Conservation (phyloP, 169 alveolate species). For the Plasmodium vivax region DNA sequence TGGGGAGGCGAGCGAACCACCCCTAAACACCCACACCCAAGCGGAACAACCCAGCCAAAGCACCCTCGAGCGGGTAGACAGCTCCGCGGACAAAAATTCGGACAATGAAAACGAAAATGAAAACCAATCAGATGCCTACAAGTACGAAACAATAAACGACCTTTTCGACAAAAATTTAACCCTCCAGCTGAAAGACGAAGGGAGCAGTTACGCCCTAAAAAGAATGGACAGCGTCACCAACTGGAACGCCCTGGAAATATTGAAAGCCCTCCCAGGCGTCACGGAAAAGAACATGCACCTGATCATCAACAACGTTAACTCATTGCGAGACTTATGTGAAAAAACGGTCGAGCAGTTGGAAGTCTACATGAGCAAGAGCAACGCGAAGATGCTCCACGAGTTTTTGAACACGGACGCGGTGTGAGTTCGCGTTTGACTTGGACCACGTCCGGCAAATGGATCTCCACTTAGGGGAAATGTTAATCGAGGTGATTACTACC, state of each 20-base stretch:
- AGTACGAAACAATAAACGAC: slow-evolving; percentile 62
- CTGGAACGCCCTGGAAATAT: slow-evolving; percentile 64
- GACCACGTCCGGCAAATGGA: background rate
- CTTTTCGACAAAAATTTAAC: slow-evolving; percentile 54
- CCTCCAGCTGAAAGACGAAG: background rate
- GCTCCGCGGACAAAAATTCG: background rate
- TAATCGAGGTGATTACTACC: background rate
- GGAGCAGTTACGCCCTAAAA: background rate
- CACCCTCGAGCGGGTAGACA: background rate
- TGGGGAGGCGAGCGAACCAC: background rate
- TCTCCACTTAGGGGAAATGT: background rate
- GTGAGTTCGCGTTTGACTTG: background rate
- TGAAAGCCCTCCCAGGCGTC: slow-evolving; percentile 67
- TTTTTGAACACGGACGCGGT: slow-evolving; percentile 53
- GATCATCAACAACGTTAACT: slow-evolving; percentile 59
- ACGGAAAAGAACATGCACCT: slow-evolving; percentile 66
- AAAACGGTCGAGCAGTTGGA: slow-evolving; percentile 58
- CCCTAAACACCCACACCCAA: background rate
- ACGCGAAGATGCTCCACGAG: slow-evolving; percentile 63
- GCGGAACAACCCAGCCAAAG: background rate
- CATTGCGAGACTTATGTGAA: slow-evolving; percentile 52
- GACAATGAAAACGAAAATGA: slow-evolving; percentile 9
- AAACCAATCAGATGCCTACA: background rate
- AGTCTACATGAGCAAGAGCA: slow-evolving; percentile 64
- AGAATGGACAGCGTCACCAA: slow-evolving; percentile 55